These are phyloP conservation scores for Echria macrotheca DNA, from an alignment of 495 filamentous ascomycete species.

Conservation along the genomic window DNA sequence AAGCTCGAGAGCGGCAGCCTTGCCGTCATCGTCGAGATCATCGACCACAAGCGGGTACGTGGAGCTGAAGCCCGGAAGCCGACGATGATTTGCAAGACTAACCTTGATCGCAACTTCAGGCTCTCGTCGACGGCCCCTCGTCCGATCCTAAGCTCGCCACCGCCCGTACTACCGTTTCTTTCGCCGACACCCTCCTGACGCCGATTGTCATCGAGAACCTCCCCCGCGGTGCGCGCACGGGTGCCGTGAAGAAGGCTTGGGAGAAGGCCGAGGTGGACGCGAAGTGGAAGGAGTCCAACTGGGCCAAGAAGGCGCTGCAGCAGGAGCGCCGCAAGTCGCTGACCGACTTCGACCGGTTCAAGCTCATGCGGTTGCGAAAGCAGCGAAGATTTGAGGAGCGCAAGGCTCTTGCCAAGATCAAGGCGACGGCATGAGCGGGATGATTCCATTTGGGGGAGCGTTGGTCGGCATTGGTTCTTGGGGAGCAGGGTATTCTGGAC, in stretches of 20 bases:
- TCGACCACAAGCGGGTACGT: slow-evolving; percentile 99
- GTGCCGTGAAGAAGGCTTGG: slow-evolving; percentile 78
- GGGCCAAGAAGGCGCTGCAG: slow-evolving; percentile 82
- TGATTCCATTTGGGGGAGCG: slow-evolving; percentile 23
- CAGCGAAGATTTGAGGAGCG: slow-evolving; percentile 94
- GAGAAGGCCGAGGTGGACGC: slow-evolving; percentile 77
- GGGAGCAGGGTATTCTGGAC: slow-evolving; percentile 34
- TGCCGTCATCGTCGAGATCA: slow-evolving; percentile 94
- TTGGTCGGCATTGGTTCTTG: slow-evolving; percentile 35
- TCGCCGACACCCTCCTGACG: slow-evolving; percentile 81
- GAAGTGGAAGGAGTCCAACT: slow-evolving; percentile 83
- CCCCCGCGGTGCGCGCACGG: slow-evolving; percentile 78
- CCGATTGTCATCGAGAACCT: slow-evolving; percentile 83
- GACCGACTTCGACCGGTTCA: slow-evolving; percentile 99
- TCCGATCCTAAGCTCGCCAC: slow-evolving; percentile 66
- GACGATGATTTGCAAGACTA: slow-evolving; percentile 17
- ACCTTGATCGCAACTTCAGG: slow-evolving; percentile 52
- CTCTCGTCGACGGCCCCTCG: slow-evolving; percentile 89
- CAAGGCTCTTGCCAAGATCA: slow-evolving; percentile 82
- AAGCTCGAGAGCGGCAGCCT: slow-evolving; percentile 73
- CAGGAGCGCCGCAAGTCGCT: slow-evolving; percentile 80
- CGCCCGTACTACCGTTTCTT: slow-evolving; percentile 74
- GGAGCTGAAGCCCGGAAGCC: slow-evolving; percentile 6
- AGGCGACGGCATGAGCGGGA: slow-evolving; percentile 40
- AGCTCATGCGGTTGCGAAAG: slow-evolving; percentile 96